These are phyloP conservation scores for Roridomyces roridus DNA, from an alignment of 768 basidiomycete genomes.

Conservation along the genomic window DNA sequence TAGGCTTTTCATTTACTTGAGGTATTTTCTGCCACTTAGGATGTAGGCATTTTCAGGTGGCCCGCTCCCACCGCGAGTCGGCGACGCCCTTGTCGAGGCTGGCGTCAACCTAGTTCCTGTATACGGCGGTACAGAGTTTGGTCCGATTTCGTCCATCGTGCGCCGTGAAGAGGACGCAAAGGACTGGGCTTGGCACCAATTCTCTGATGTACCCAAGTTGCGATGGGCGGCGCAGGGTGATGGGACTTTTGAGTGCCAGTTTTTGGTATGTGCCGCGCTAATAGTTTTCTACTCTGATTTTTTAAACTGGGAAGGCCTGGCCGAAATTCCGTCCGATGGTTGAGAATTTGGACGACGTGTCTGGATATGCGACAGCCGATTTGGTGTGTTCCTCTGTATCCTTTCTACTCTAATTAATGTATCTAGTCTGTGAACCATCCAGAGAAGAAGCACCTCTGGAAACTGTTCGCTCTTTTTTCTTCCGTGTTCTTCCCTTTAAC, in stretches of 20 bases:
- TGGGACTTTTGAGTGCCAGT: no score
- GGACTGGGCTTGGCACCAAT: conserved; percentile 40
- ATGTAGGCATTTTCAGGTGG: conserved; percentile 37
- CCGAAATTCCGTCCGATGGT: conserved; percentile 34
- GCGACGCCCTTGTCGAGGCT: conserved; percentile 31
- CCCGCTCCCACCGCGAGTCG: conserved; percentile 36
- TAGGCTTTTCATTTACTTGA: conserved; percentile 24
- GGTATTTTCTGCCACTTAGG: not conserved
- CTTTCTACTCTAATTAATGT: no score
- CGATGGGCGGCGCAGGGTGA: conserved; percentile 44
- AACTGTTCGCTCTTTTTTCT: no score
- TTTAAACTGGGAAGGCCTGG: conserved; percentile 26
- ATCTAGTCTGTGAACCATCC: no score
- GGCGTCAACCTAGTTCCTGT: conserved; percentile 34
- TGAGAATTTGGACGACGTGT: conserved; percentile 39
- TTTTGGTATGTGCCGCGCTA: conserved; percentile 44
- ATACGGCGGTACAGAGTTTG: conserved; percentile 41
- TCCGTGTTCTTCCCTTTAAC: no score
- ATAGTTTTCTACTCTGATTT: not conserved
- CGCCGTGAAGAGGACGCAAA: conserved; percentile 24
- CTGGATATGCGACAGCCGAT: conserved; percentile 47
- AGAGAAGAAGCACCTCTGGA: no score
- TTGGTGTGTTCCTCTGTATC: no score
- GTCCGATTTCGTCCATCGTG: conserved; percentile 22
- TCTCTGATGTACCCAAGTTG: conserved; percentile 28